Percentiles rank a stretch among this genome's conserved stretches.
phyloP scores from a whole-genome alignment of 1,139 yeast species.

The Blastobotrys capitulatus region DNA sequence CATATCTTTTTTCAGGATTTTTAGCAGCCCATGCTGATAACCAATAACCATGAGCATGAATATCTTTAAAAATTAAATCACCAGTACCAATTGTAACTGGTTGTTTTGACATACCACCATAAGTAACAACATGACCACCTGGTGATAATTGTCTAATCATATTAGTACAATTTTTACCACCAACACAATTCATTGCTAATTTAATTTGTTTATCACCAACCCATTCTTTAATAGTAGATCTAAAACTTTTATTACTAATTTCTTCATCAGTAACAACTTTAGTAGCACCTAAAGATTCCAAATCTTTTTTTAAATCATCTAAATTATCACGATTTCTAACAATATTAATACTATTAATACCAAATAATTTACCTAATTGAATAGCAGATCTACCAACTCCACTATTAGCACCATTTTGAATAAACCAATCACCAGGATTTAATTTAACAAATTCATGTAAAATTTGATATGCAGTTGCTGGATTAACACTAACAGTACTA shows the following conservation, averaged over 20 bases:
- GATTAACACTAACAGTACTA: conserved; percentile 87
- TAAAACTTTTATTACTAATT: conserved; percentile 61
- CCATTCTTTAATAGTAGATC: conserved; percentile 56
- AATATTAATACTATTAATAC: conserved; percentile 77
- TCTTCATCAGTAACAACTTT: conserved; percentile 87
- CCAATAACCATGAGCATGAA: conserved; percentile 91
- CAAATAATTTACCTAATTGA: conserved; percentile 75
- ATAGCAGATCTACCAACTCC: conserved; percentile 94
- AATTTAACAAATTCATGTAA: conserved; percentile 64
- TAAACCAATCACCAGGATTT: conserved; percentile 78
- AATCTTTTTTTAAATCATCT: conserved; percentile 54
- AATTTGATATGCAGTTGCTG: conserved; percentile 88
- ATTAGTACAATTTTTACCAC: conserved; percentile 78
- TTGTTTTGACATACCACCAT: conserved; percentile 97
- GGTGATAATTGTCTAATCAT: conserved; percentile 71
- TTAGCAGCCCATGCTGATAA: conserved; percentile 69
- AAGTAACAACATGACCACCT: conserved; percentile 75
- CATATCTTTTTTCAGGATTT: conserved; percentile 56
- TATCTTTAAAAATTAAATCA: conserved; percentile 79
- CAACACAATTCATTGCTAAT: conserved; percentile 86
- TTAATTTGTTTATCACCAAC: conserved; percentile 48
- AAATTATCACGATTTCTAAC: conserved; percentile 80
- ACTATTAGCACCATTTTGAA: conserved; percentile 95
- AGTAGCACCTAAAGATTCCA: conserved; percentile 69
- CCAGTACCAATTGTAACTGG: conserved; percentile 90